Evolutionary conservation across 768 basidiomycete genomes (phyloP), one percentile per base, ranked within the genome.

Genomic region (Suillus cothurnatus): DNA sequence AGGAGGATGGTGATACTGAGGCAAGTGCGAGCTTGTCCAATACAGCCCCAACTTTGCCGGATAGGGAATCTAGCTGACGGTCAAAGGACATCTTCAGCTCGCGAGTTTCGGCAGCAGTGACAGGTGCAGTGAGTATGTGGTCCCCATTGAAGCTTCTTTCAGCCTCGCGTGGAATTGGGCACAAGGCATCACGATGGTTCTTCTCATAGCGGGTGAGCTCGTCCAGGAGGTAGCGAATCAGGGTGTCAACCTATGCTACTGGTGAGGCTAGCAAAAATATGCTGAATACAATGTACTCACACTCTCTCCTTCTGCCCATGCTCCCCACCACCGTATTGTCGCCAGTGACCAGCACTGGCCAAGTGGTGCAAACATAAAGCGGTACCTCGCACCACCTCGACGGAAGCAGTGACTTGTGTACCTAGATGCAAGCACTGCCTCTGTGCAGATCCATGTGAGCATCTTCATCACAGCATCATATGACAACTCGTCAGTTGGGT

Each of bases 251-350:
- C 77, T 41, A 38, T 14, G 12, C 0, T 38, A 38, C 38, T 14
- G 38, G 14, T 38, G 3, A 38, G 39, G 39, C 17, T 55, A 26
- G 32, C 5, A 4, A 32, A 32, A 32, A 32, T 32, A 32, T 32
- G 5, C 32, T 6, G 32, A 32, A 32, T 32, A 32, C 32, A 32
- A 32, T 32, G 32, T 32, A 45, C 32, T 41, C 28, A 65, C 57
- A 21, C 50, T 45, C 19, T 65, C 23, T 1, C 61, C 55, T 19
- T 65, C 66, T 9, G 55, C 55, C 50, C 55, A 80, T 14, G 78
- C 79, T 11, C 80, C 81, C 81, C 81, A 82, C 80, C 79, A 81
- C 4, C 72, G 71, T 6, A 81, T 72, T 0, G 45, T 69, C 9
- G 59, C 66, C 14, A 82, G 68, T 0, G 76, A 72, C 81, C 81